phyloP scores from a whole-genome alignment of 2,329 filamentous ascomycete genomes.

The Talaromyces sp. region DNA sequence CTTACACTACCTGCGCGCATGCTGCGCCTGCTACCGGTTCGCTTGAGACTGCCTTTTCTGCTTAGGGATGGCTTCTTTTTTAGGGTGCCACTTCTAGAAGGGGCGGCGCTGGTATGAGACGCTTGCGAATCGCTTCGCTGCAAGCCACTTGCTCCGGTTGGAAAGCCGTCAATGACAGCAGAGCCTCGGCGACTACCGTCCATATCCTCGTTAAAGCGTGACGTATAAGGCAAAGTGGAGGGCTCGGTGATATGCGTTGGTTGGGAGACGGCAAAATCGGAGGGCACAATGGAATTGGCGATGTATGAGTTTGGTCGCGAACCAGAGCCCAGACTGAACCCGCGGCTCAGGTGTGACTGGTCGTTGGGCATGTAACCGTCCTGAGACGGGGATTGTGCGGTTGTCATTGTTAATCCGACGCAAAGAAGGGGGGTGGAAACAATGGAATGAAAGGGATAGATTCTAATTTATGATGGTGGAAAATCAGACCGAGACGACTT shows the following conservation, averaged over 20 bases:
- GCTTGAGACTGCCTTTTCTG: constrained; percentile 67
- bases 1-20: constrained; percentile 81
- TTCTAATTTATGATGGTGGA: not conserved
- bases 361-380: constrained; percentile 33
- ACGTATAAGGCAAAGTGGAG: constrained; percentile 29
- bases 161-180: constrained; percentile 23
- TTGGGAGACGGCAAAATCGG: constrained; percentile 33
- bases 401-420: constrained; percentile 8
- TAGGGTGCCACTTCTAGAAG: constrained; percentile 64
- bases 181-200: constrained; percentile 32
- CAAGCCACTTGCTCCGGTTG: constrained; percentile 19
- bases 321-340: constrained; percentile 27
- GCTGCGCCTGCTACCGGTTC: constrained; percentile 75
- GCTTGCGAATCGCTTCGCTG: constrained; percentile 39
- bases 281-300: constrained; percentile 25
- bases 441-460: not conserved
- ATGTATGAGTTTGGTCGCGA: constrained; percentile 40
- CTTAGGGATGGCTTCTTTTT: constrained; percentile 83
- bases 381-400: constrained; percentile 35
- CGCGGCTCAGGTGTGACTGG: constrained; percentile 25
- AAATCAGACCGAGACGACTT: not conserved
- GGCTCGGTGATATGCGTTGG: constrained; percentile 22
- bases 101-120: constrained; percentile 37
- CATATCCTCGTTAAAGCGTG: constrained; percentile 37
- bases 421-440: not conserved